phyloP scores from a whole-genome alignment of 2,329 filamentous ascomycete species.

The Venturia effusa region DNA sequence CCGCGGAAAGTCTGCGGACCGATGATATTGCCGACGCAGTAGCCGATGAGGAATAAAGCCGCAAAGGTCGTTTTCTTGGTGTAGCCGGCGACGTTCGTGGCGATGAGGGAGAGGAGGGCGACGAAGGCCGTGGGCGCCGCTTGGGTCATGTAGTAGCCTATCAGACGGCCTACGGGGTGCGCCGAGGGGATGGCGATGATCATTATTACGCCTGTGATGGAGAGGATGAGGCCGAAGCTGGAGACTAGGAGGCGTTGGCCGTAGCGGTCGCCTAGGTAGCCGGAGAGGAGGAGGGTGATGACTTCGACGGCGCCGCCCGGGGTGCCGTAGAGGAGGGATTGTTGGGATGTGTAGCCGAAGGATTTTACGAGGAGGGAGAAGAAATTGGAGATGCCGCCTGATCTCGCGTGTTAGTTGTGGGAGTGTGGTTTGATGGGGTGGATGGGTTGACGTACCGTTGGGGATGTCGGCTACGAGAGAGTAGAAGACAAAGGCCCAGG shows the following conservation, averaged over 20 bases:
- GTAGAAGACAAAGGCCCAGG: constrained; percentile 50
- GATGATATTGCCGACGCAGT: constrained; percentile 45
- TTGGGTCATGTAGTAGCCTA: constrained; percentile 56
- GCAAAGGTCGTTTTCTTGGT: constrained; percentile 51
- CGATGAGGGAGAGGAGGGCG: constrained; percentile 50
- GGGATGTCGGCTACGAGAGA: constrained; percentile 47
- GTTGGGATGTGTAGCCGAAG: constrained; percentile 53
- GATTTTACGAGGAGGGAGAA: constrained; percentile 49
- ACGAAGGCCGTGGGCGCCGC: constrained; percentile 52
- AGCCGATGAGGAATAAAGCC: constrained; percentile 42
- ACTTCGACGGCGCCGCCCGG: constrained; percentile 57
- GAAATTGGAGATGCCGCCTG: constrained; percentile 47
- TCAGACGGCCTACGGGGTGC: constrained; percentile 48
- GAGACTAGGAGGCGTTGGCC: constrained; percentile 48
- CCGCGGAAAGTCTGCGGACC: constrained; percentile 39
- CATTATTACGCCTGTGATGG: constrained; percentile 52
- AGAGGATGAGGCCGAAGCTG: constrained; percentile 38
- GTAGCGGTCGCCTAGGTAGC: constrained; percentile 45
- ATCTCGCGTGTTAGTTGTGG: neutral
- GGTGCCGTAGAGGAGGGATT: constrained; percentile 54
- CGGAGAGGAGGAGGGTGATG: constrained; percentile 44
- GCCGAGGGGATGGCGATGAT: constrained; percentile 49
- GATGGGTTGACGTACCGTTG: constrained; percentile 30
- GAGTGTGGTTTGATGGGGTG: neutral
- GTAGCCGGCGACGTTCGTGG: constrained; percentile 48